Evolutionary conservation across 768 basidiomycete genomes (phyloP), one percentile per base, ranked within the genome.

Genomic region (Lentinula sp.): DNA sequence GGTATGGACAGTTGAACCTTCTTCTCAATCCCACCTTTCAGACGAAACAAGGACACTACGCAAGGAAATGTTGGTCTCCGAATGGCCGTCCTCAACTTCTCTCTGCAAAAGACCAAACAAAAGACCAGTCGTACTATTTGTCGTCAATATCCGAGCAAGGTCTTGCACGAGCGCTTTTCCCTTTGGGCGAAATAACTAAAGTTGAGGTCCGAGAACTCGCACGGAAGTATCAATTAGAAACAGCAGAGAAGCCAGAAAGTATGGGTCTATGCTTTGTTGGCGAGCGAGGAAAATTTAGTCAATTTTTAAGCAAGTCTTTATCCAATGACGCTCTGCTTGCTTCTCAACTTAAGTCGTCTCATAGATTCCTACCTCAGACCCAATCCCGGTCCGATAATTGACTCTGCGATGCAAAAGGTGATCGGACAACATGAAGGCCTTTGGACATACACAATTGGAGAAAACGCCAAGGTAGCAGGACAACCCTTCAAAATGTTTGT

Each of bases 201-300:
- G 64, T 77, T 0, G 76, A 88, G 64, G 92, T 97, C 0, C 82
- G 93, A 13, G 77, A 81, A 61, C 74, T 96, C 16, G 95, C 95
- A 0, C 33, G 62, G 35, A 72, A 72, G 36, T 82, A 81, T 69
- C 74, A 71, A 1, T 72, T 98, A 18, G 86, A 87, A 3, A 94
- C 88, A 2, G 91, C 92, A 0, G 77, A 82, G 2, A 80, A 92
- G 62, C 80, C 79, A 16, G 95, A 98, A 69, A 94, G 91, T 71
- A 94, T 96, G 85, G 95, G 95, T 0, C 81, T 98, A 16, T 98
- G 95, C 68, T 98, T 98, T 64, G 86, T 98, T 1, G 95, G 95
- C 4, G 84, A 95, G 68, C 85, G 88, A 67, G 77, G 79, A 9
- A 81, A 76, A 52, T 95, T 96, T 65, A 77, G 79, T 32, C 73